These are phyloP conservation scores for Picea engelmannii DNA, from an alignment of 83 land plant species.

Conservation along the genomic window DNA sequence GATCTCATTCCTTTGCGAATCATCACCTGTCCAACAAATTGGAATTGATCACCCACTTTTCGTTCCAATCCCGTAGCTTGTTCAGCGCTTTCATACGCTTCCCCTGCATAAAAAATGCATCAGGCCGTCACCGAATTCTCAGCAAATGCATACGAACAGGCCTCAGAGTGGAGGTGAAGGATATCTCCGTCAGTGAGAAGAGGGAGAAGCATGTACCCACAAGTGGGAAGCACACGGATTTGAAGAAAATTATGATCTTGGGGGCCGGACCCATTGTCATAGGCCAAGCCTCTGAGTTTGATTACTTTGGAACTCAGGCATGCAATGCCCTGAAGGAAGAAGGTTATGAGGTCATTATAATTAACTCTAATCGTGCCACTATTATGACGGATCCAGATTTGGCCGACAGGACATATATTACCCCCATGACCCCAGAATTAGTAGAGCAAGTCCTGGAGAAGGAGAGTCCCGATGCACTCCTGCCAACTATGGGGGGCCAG, in stretches of 20 bases:
- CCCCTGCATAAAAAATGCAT: too few species aligned
- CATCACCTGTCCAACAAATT: too few species aligned
- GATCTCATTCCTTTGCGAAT: too few species aligned
- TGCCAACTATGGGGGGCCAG: constrained; percentile 99
- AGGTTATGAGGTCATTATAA: constrained; percentile 89
- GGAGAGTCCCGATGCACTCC: constrained; percentile 95
- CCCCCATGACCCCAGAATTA: constrained; percentile 96
- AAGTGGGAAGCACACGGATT: constrained; percentile 54
- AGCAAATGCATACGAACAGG: too few species aligned
- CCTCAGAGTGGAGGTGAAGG: too few species aligned
- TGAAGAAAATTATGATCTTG: constrained; percentile 80
- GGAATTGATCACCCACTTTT: too few species aligned
- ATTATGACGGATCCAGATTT: constrained; percentile 98
- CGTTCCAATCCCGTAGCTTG: too few species aligned
- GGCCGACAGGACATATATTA: constrained; percentile 91
- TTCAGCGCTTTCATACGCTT: too few species aligned
- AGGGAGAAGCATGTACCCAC: too few species aligned
- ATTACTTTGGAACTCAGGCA: constrained; percentile 99
- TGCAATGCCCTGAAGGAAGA: constrained; percentile 98
- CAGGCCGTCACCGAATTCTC: too few species aligned
- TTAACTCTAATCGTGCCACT: constrained; percentile 98
- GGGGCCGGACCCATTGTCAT: constrained; percentile 98
- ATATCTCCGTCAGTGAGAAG: too few species aligned
- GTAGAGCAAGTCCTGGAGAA: constrained; percentile 81
- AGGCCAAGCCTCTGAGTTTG: constrained; percentile 99